Percentiles rank a stretch among this genome's conserved stretches.
phyloP scores from a whole-genome alignment of 2,329 filamentous ascomycete genomes.

The Fusarium sp. region DNA sequence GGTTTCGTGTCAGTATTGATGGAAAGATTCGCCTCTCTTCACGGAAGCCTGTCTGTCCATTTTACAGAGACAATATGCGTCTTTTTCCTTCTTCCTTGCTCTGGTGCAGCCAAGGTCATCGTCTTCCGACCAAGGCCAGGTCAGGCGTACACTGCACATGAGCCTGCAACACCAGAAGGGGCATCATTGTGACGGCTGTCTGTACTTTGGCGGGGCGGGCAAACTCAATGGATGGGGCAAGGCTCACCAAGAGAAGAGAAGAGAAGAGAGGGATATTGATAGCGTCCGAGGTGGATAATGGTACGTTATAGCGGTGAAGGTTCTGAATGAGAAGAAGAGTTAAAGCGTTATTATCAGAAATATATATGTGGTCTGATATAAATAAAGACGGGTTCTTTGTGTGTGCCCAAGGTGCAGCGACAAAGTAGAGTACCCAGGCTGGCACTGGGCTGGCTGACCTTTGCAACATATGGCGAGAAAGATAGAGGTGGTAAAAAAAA shows the following conservation, averaged over 20 bases:
- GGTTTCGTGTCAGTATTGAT: slow-evolving; percentile 32
- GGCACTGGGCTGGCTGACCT: slow-evolving; percentile 10
- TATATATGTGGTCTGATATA: neutral
- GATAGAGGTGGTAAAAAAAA: slow-evolving; percentile 20
- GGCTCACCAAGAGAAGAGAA: slow-evolving; percentile 40
- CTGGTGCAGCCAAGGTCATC: slow-evolving; percentile 19
- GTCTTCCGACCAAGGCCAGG: slow-evolving; percentile 24
- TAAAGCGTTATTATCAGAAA: neutral
- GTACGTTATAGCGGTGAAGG: slow-evolving; percentile 14
- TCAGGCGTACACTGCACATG: slow-evolving; percentile 38
- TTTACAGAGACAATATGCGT: slow-evolving; percentile 18
- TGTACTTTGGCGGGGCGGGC: slow-evolving; percentile 19
- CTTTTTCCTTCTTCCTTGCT: slow-evolving; percentile 15
- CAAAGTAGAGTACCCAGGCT: neutral
- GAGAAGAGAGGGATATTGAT: slow-evolving; percentile 10
- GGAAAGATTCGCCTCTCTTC: neutral
- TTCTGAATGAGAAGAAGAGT: neutral
- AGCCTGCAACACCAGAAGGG: slow-evolving; percentile 23
- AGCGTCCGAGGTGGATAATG: slow-evolving; percentile 3
- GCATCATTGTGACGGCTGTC: slow-evolving; percentile 34
- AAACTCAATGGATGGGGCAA: slow-evolving; percentile 23
- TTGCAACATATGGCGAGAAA: neutral
- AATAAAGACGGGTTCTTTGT: neutral
- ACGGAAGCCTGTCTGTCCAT: slow-evolving; percentile 11
- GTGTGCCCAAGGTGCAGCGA: neutral